These are phyloP conservation scores for Pseudocercospora macadamiae DNA, from an alignment of 2,329 filamentous ascomycete genomes.

Conservation along the genomic window DNA sequence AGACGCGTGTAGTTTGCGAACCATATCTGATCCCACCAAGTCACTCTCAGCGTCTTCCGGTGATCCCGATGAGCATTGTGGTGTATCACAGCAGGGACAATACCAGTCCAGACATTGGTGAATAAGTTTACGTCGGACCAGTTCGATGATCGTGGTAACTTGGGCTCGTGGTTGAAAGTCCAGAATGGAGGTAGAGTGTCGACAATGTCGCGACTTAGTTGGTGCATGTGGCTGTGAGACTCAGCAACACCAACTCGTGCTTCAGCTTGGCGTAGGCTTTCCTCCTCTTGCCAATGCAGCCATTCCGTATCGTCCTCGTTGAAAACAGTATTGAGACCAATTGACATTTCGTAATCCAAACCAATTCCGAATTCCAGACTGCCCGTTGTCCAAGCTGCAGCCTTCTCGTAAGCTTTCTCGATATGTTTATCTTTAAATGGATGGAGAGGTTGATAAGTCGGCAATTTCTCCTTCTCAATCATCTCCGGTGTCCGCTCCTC, in stretches of 20 bases:
- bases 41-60: slow-evolving; percentile 23
- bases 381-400: slow-evolving; percentile 46
- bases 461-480: slow-evolving; percentile 16
- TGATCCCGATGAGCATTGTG: slow-evolving; percentile 30
- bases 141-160: slow-evolving; percentile 19
- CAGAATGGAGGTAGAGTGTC: slow-evolving; percentile 28
- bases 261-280: slow-evolving; percentile 21
- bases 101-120: slow-evolving; percentile 31
- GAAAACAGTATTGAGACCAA: slow-evolving; percentile 32
- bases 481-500: slow-evolving; percentile 34
- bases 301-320: slow-evolving; percentile 34
- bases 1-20: slow-evolving; percentile 22
- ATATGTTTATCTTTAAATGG: slow-evolving; percentile 26
- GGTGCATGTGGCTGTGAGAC: slow-evolving; percentile 15
- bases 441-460: slow-evolving; percentile 18
- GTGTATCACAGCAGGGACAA: slow-evolving; percentile 32
- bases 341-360: slow-evolving; percentile 33
- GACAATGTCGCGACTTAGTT: slow-evolving; percentile 28
- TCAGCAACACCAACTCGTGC: slow-evolving; percentile 9
- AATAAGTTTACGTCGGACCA: slow-evolving; percentile 31
- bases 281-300: slow-evolving; percentile 25
- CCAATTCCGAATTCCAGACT: slow-evolving; percentile 39
- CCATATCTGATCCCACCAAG: slow-evolving; percentile 32
- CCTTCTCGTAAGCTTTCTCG: slow-evolving; percentile 28
- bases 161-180: slow-evolving; percentile 26